These are phyloP conservation scores for Odontarrhena argentea DNA, from an alignment of 345 rosid genomes.

Conservation along the genomic window DNA sequence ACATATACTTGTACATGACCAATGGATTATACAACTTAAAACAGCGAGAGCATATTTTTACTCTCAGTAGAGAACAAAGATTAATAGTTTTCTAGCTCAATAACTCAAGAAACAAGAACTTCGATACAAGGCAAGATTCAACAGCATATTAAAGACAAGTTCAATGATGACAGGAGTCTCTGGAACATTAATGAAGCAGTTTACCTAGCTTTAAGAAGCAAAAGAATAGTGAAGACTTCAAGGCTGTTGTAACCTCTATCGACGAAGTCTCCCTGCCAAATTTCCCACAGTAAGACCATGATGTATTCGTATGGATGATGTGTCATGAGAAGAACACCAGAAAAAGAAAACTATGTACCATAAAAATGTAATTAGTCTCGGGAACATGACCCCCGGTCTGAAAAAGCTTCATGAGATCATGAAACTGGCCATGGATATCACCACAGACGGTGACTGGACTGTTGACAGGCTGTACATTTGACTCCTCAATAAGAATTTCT, in stretches of 20 bases:
- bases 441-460: slow-evolving; percentile 99
- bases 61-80: not conserved
- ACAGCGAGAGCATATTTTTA: too few relatives aligned
- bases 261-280: slow-evolving; percentile 82
- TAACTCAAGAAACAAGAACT: slow-evolving; percentile 3
- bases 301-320: not conserved
- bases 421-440: slow-evolving; percentile 99
- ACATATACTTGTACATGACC: not conserved
- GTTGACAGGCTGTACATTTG: slow-evolving; percentile 98
- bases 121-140: not conserved
- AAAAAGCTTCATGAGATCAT: slow-evolving; percentile 97
- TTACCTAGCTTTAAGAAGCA: slow-evolving; percentile 95
- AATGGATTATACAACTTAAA: slow-evolving; percentile 10
- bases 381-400: slow-evolving; percentile 98
- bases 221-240: slow-evolving; percentile 90
- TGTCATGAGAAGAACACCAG: not conserved
- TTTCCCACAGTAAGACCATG: not conserved
- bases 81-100: not conserved
- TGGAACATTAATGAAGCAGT: slow-evolving; percentile 1
- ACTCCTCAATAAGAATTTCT: slow-evolving; percentile 93
- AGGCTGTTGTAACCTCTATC: slow-evolving; percentile 96
- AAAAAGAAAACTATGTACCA: slow-evolving; percentile 48
- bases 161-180: not conserved
- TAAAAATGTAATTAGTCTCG: slow-evolving; percentile 96
- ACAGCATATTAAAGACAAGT: slow-evolving; percentile 5